Evolutionary conservation across 179 eudicot species (phyloP).

Genomic region (Gypsophila paniculata): DNA sequence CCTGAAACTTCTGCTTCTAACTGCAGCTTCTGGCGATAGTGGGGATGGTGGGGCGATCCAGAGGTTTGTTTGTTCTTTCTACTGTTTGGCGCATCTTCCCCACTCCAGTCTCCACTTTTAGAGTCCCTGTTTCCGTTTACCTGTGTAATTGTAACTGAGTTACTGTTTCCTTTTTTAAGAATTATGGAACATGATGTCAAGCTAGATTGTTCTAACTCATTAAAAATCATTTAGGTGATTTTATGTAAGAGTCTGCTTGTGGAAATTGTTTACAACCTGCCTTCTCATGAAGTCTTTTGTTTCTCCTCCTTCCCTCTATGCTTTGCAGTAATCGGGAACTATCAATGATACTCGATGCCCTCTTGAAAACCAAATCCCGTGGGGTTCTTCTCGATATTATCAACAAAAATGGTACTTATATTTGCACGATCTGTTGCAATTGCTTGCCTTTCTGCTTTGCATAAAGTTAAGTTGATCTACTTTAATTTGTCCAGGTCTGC

Average conservation of each 20-base stretch:
- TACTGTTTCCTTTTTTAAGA: neutral
- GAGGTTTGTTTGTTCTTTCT: constrained; percentile 45
- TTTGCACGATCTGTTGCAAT: neutral
- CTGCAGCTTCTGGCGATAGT: constrained; percentile 82
- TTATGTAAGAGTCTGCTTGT: neutral
- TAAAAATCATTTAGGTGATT: neutral
- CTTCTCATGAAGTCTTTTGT: constrained; percentile 13
- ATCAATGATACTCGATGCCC: constrained; percentile 92
- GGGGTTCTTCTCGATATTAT: constrained; percentile 79
- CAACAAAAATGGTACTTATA: constrained; percentile 69
- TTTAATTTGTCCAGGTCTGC: constrained; percentile 56
- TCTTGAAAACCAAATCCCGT: constrained; percentile 79
- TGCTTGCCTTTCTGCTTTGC: constrained; percentile 11
- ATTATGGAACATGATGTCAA: neutral
- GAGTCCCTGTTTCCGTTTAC: neutral
- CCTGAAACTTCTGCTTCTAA: constrained; percentile 79
- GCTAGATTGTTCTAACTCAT: neutral
- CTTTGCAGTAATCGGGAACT: constrained; percentile 83
- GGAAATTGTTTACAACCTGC: neutral
- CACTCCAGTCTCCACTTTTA: neutral
- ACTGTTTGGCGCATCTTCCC: neutral
- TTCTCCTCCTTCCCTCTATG: constrained; percentile 2
- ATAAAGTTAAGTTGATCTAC: constrained; percentile 16
- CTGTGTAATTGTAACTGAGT: neutral
- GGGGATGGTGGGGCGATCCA: constrained; percentile 79